Evolutionary conservation across 2,329 filamentous ascomycete species (phyloP).

Genomic region (Helotiales sp.): DNA sequence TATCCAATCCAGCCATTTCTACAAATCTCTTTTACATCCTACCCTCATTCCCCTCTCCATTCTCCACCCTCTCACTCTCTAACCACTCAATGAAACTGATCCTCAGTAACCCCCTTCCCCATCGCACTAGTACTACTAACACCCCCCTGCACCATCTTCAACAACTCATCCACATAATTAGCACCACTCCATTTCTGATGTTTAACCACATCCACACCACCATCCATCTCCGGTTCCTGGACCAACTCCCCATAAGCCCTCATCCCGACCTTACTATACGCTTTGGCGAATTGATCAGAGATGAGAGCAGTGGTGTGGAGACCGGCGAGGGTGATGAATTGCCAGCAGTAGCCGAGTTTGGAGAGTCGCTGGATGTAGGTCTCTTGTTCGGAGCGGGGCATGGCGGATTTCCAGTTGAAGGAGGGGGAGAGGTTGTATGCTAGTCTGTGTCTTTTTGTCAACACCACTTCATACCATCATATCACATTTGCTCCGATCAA

Average conservation of each 20-base stretch:
- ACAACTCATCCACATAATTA: conserved; percentile 88
- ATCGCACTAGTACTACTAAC: conserved; percentile 91
- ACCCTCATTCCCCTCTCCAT: background rate
- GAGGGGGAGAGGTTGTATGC: conserved; percentile 98
- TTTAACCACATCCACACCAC: conserved; percentile 89
- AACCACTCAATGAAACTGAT: conserved; percentile 72
- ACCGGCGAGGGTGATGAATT: conserved; percentile 99
- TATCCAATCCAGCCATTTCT: background rate
- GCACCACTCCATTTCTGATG: conserved; percentile 99
- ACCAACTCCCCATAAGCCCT: conserved; percentile 95
- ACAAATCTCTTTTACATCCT: background rate
- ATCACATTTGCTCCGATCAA: too few relatives aligned
- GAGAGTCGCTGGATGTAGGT: conserved; percentile 94
- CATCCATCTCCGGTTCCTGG: conserved; percentile 95
- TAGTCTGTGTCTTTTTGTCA: conserved; percentile 55
- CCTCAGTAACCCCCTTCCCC: conserved; percentile 97
- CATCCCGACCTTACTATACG: conserved; percentile 84
- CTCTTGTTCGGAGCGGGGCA: conserved; percentile 88
- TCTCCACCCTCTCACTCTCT: background rate
- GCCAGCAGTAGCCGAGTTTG: conserved; percentile 94
- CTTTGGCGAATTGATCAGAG: conserved; percentile 82
- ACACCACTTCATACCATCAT: background rate
- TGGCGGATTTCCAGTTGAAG: conserved; percentile 99
- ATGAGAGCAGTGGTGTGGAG: conserved; percentile 95
- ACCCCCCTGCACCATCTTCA: conserved; percentile 96